Base-by-base conservation (phyloP, 2,329 filamentous ascomycete genomes). In the Trichoderma endophyticum region DNA sequence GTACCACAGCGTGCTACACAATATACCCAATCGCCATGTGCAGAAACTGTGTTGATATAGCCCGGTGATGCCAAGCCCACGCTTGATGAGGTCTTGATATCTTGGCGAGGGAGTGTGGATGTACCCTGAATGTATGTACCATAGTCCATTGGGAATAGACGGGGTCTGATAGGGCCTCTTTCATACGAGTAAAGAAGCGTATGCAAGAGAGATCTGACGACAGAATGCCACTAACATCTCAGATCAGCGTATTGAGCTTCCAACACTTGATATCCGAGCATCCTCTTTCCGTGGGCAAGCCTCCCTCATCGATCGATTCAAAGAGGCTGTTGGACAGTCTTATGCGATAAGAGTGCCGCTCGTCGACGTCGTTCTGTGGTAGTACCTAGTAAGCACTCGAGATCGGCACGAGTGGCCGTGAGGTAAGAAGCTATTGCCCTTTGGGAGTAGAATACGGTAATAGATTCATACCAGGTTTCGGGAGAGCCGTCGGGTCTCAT, bases 171-270 rank as follows among this genome's bases (percentile, higher is more conserved):
- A 60, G 66, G 30, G 51, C 63, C 36, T 60, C 56, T 34, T 61
- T 26, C 66, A 32, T 36, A 54, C 48, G 48, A 54, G 21, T 24
- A 61, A 51, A 34, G 36, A 30, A 60, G 66, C 56, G 26, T 24
- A 61, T 69, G 66, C 66, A 60, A 61, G 66, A 61, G 56, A 69
- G 26, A 69, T 69, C 56, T 69, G 66, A 69, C 56, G 18, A 61
- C 28, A 14, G 21, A 51, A 39, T 51, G 56, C 56, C 56, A 51
- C 34, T 61, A 60, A 61, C 56, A 69, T 69, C 54, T 69, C 66
- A 69, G 54, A 69, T 69, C 56, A 61, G 24, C 51, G 32, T 30
- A 26, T 21, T 32, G 36, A 14, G 21, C 24, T 21, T 30, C 21
- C 54, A 34, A 14, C 34, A 48, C 24, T 26, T 61, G 56, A 48